Conservation (phyloP, 2,329 filamentous ascomycete species). For the Venturia pyrina region DNA sequence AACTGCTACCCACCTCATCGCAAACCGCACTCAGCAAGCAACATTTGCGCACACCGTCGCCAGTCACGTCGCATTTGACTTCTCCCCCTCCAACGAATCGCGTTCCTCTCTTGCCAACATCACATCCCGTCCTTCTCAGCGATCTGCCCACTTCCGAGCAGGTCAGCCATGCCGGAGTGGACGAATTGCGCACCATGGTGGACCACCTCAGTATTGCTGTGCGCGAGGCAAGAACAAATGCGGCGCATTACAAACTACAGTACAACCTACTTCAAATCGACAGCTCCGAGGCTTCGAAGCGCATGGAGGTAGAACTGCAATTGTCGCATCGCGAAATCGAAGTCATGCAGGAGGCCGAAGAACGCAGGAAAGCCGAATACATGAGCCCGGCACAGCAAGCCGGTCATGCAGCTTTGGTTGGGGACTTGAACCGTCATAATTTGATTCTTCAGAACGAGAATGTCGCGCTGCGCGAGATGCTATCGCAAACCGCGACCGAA, state of each 20-base stretch:
- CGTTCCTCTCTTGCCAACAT: background rate
- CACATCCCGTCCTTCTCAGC: constrained; percentile 16
- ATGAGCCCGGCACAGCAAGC: constrained; percentile 44
- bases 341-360: constrained; percentile 65
- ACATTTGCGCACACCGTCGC: constrained; percentile 37
- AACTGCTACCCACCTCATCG: constrained; percentile 27
- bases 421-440: constrained; percentile 42
- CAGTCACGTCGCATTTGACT: constrained; percentile 37
- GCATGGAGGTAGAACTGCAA: constrained; percentile 82
- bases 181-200: constrained; percentile 45
- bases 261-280: constrained; percentile 77
- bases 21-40: constrained; percentile 28
- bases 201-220: constrained; percentile 42
- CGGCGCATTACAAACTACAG: constrained; percentile 84
- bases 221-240: constrained; percentile 67
- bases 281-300: constrained; percentile 73
- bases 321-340: constrained; percentile 86
- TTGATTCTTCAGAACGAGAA: constrained; percentile 60
- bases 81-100: constrained; percentile 36
- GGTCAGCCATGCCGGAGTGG: constrained; percentile 40
- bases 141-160: constrained; percentile 38
- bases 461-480: constrained; percentile 49
- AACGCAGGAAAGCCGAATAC: constrained; percentile 43
- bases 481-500: constrained; percentile 65
- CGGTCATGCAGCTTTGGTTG: constrained; percentile 47